Conservation (phyloP, 2,329 filamentous ascomycete genomes). For the Fusarium ramigenum region DNA sequence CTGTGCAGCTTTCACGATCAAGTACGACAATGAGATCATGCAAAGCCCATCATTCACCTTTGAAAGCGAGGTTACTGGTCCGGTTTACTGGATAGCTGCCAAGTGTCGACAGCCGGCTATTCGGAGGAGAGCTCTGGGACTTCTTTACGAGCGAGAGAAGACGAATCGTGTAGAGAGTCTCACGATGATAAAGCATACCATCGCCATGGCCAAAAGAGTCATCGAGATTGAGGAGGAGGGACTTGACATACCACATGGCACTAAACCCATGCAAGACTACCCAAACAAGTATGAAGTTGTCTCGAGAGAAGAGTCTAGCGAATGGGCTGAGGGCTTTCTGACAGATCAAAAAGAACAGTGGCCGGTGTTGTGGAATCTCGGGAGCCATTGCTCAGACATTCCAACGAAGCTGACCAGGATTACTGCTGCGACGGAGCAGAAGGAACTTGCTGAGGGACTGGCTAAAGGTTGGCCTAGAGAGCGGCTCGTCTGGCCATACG, state of each 20-base stretch:
- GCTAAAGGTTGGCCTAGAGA: neutral
- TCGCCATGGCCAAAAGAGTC: neutral
- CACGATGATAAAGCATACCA: neutral
- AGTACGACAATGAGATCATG: neutral
- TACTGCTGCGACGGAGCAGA: neutral
- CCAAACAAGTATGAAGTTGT: neutral
- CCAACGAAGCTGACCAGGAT: fast-evolving
- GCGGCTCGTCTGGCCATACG: neutral
- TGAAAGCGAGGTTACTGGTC: neutral
- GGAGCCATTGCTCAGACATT: neutral
- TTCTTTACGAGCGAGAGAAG: neutral
- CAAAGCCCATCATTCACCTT: neutral
- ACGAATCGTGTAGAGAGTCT: neutral
- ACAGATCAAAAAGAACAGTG: neutral
- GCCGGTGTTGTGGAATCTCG: neutral
- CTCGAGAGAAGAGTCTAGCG: neutral
- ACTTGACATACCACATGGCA: neutral
- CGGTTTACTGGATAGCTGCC: neutral
- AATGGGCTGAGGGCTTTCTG: neutral
- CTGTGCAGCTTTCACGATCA: neutral
- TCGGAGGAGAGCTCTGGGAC: neutral
- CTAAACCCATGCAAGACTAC: neutral
- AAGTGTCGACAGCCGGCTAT: neutral
- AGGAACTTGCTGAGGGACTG: neutral
- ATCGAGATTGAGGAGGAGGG: neutral